phyloP scores from a whole-genome alignment of 164 flowering plant species.

The Platanus orientalis region DNA sequence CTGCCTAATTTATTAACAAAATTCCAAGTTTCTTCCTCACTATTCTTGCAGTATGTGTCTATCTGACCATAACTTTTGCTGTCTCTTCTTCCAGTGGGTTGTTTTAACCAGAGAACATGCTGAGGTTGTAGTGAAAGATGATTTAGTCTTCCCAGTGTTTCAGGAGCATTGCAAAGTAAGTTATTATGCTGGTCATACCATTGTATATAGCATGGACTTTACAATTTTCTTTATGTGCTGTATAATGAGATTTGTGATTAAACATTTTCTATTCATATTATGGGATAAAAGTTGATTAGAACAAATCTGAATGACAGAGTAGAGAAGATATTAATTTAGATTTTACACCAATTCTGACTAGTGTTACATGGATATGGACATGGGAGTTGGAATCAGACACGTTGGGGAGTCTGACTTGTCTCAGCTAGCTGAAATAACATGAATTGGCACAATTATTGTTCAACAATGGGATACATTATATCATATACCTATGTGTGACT shows the following conservation, averaged over 20 bases:
- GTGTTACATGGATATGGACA: too few relatives aligned
- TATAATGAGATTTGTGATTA: neutral
- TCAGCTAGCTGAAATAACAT: too few relatives aligned
- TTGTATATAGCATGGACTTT: neutral
- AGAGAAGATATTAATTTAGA: too few relatives aligned
- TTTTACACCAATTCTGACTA: too few relatives aligned
- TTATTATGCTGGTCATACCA: neutral
- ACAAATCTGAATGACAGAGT: too few relatives aligned
- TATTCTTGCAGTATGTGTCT: neutral
- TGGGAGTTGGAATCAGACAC: too few relatives aligned
- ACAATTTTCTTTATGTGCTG: neutral
- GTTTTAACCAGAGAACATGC: conserved; percentile 91
- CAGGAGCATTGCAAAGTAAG: conserved; percentile 83
- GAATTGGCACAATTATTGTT: too few relatives aligned
- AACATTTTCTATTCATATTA: too few relatives aligned
- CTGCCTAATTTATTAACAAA: neutral
- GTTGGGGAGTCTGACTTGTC: too few relatives aligned
- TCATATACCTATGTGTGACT: too few relatives aligned
- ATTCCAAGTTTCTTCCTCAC: neutral
- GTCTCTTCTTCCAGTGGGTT: conserved; percentile 62
- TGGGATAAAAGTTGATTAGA: too few relatives aligned
- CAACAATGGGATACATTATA: too few relatives aligned
- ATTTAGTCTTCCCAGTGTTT: conserved; percentile 67
- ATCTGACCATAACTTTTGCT: conserved; percentile 6
- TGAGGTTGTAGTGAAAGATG: conserved; percentile 64